phyloP scores from a whole-genome alignment of 2,329 filamentous ascomycete species.

The Byssochlamys sp. region DNA sequence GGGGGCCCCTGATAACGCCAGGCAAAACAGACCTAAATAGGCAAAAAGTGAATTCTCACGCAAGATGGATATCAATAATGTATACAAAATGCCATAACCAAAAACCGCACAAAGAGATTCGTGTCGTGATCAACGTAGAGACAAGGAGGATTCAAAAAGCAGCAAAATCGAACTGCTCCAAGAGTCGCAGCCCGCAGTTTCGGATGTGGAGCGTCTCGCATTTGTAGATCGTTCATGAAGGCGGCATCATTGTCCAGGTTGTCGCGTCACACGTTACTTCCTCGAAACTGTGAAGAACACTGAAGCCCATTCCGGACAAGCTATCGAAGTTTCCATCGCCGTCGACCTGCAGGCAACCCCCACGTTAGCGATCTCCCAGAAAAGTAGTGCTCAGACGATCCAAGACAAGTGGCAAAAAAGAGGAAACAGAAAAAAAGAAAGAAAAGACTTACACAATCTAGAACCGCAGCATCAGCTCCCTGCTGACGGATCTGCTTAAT shows the following conservation, averaged over 20 bases:
- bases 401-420: background rate
- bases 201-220: background rate
- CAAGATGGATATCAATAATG: background rate
- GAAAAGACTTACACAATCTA: slow-evolving; percentile 63
- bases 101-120: background rate
- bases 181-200: background rate
- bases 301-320: slow-evolving; percentile 69
- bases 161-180: background rate
- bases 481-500: slow-evolving; percentile 73
- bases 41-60: background rate
- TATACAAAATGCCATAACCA: background rate
- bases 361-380: background rate
- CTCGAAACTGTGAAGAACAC: slow-evolving; percentile 68
- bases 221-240: slow-evolving; percentile 13
- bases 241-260: slow-evolving; percentile 49
- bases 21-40: background rate
- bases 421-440: too few species aligned
- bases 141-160: background rate
- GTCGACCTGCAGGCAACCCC: slow-evolving; percentile 46
- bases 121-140: background rate
- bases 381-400: background rate
- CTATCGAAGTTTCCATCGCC: slow-evolving; percentile 65
- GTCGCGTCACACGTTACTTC: slow-evolving; percentile 63
- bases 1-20: background rate
- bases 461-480: slow-evolving; percentile 60